Percentiles rank a stretch among this genome's conserved stretches.
These are phyloP conservation scores for Aureobasidium musti DNA, from an alignment of 2,329 filamentous ascomycete species.

Conservation along the genomic window DNA sequence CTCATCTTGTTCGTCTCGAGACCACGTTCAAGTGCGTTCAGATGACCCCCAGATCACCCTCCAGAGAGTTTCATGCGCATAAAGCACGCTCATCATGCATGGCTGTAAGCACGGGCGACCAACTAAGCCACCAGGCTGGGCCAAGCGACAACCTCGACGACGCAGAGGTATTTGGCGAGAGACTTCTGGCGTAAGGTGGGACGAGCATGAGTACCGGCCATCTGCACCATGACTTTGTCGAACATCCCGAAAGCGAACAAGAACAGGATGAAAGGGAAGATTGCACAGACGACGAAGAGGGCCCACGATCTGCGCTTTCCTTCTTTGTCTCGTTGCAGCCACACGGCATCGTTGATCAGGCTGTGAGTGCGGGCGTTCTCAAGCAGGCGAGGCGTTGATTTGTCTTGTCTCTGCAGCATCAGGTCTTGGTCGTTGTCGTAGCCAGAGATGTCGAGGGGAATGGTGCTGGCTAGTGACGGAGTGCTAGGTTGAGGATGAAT, in stretches of 20 bases:
- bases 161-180: neutral
- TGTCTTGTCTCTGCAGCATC: constrained; percentile 12
- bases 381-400: neutral
- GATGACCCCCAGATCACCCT: neutral
- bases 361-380: neutral
- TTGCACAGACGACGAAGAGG: neutral
- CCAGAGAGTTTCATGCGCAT: neutral
- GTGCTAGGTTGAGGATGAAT: neutral
- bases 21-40: neutral
- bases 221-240: neutral
- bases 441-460: neutral
- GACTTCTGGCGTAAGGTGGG: constrained; percentile 8
- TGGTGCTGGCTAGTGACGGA: constrained; percentile 5
- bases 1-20: neutral
- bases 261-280: neutral
- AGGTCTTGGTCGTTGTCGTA: constrained; percentile 2
- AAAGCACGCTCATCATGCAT: neutral
- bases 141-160: neutral
- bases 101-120: neutral
- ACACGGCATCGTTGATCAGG: neutral
- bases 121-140: constrained; percentile 11
- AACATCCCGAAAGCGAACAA: neutral
- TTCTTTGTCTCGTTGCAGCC: neutral
- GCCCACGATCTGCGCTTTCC: constrained; percentile 11
- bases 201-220: neutral